Evolutionary conservation across 2,329 filamentous ascomycete genomes (phyloP).

Genomic region (Hypomyces perniciosus): DNA sequence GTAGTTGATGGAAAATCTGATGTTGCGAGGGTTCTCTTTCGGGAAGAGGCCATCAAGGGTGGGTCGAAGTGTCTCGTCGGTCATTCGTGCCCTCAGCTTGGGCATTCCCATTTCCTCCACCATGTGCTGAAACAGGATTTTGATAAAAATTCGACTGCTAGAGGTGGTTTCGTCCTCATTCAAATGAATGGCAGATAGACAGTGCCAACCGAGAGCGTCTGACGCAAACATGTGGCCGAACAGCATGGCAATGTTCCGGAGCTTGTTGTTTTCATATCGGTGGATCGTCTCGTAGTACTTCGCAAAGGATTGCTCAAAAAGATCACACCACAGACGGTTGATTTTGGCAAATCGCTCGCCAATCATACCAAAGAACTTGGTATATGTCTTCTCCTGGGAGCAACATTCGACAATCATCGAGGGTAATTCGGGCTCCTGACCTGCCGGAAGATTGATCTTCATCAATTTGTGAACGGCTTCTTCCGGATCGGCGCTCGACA

Average conservation of each 20-base stretch:
- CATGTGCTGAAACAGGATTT: conserved; percentile 92
- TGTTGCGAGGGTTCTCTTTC: conserved; percentile 79
- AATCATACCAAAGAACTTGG: conserved; percentile 93
- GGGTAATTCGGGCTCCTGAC: conserved; percentile 82
- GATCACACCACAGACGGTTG: conserved; percentile 87
- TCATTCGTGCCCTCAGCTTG: conserved; percentile 69
- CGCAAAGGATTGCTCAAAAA: conserved; percentile 84
- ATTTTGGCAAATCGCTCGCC: conserved; percentile 94
- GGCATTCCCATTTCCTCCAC: conserved; percentile 80
- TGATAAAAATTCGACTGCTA: conserved; percentile 95
- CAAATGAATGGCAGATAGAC: conserved; percentile 74
- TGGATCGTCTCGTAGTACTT: conserved; percentile 98
- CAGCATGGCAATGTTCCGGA: conserved; percentile 91
- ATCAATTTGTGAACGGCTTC: conserved; percentile 97
- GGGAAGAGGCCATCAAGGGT: conserved; percentile 85
- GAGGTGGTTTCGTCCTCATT: conserved; percentile 97
- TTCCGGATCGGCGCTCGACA: conserved; percentile 93
- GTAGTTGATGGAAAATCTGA: conserved; percentile 97
- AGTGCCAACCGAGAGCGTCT: conserved; percentile 90
- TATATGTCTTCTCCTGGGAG: conserved; percentile 93
- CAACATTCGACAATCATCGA: conserved; percentile 98
- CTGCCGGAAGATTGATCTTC: conserved; percentile 81
- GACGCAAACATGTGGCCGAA: conserved; percentile 87
- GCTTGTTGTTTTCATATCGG: conserved; percentile 88
- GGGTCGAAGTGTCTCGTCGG: conserved; percentile 70